Conservation (phyloP, 2,329 filamentous ascomycete species). For the Aspergillus vadensis region DNA sequence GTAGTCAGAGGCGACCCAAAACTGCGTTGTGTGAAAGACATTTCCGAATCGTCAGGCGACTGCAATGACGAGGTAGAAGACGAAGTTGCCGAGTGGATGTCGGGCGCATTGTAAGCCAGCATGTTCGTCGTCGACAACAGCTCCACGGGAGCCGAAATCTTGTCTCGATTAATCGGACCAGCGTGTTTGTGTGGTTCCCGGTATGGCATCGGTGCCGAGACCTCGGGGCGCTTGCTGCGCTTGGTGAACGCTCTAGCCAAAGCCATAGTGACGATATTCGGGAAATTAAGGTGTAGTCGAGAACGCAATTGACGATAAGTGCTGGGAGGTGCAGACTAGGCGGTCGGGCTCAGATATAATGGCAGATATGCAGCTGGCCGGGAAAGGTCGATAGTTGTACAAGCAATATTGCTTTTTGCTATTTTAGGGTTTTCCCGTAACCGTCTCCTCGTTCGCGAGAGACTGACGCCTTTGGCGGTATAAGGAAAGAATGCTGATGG, state of each 20-base stretch:
- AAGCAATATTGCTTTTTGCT: conserved; percentile 17
- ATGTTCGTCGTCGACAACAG: conserved; percentile 94
- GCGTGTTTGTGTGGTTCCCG: conserved; percentile 50
- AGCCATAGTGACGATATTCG: conserved; percentile 37
- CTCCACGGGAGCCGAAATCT: conserved; percentile 82
- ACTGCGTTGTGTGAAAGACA: conserved; percentile 49
- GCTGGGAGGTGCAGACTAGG: background rate
- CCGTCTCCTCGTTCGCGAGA: conserved; percentile 16
- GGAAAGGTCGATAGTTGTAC: conserved; percentile 8
- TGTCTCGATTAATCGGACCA: conserved; percentile 49
- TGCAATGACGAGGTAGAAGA: conserved; percentile 57
- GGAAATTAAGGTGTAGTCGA: conserved; percentile 6
- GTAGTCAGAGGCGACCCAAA: conserved; percentile 52
- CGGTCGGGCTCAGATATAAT: conserved; percentile 7
- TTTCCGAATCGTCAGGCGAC: conserved; percentile 73
- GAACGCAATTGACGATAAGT: background rate
- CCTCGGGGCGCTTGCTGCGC: conserved; percentile 50
- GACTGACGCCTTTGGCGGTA: conserved; percentile 12
- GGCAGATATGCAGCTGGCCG: conserved; percentile 12
- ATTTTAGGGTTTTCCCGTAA: conserved; percentile 14
- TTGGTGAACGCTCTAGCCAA: conserved; percentile 51
- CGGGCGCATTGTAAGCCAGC: conserved; percentile 90
- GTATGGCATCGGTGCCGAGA: conserved; percentile 47
- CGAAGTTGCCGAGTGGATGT: conserved; percentile 59
- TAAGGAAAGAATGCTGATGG: conserved; percentile 28